phyloP scores from a whole-genome alignment of 495 filamentous ascomycete genomes.

The Cercophora scortea region DNA sequence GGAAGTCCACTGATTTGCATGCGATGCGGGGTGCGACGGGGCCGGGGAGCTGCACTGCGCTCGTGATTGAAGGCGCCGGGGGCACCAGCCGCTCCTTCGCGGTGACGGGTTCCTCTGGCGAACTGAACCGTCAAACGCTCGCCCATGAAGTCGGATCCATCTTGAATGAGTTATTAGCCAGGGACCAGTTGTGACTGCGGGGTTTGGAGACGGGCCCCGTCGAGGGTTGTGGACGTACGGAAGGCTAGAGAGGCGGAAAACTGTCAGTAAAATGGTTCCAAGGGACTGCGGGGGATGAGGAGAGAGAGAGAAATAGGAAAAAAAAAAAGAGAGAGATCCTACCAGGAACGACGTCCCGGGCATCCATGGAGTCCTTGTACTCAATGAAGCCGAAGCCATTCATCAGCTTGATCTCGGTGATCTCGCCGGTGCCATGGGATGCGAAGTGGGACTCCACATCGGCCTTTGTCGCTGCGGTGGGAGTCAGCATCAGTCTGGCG shows the following conservation, averaged over 20 bases:
- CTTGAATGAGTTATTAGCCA: constrained; percentile 50
- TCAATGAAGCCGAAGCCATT: constrained; percentile 99
- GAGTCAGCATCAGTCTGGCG: constrained; percentile 4
- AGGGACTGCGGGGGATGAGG: too few species aligned
- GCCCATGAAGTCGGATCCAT: constrained; percentile 97
- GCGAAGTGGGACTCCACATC: constrained; percentile 96
- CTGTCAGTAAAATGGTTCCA: constrained; percentile 16
- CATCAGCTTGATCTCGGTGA: constrained; percentile 99
- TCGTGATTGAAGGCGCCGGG: constrained; percentile 48
- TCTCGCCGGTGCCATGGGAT: constrained; percentile 90
- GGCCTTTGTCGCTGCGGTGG: constrained; percentile 75
- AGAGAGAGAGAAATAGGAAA: too few species aligned
- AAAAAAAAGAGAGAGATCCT: constrained; percentile 26
- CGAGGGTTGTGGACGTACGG: constrained; percentile 41
- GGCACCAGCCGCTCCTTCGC: constrained; percentile 41
- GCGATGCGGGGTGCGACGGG: constrained; percentile 86
- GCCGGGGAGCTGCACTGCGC: constrained; percentile 75
- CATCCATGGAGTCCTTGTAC: constrained; percentile 96
- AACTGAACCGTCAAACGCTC: constrained; percentile 96
- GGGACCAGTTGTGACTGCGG: constrained; percentile 15
- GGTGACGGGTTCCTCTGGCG: constrained; percentile 85
- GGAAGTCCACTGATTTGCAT: constrained; percentile 98
- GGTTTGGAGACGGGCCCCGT: constrained; percentile 13
- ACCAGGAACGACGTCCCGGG: constrained; percentile 96
- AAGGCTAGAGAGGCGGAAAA: constrained; percentile 35